Base-by-base conservation (phyloP, 805 yeast genomes). In the Myxozyma nipponensis region DNA sequence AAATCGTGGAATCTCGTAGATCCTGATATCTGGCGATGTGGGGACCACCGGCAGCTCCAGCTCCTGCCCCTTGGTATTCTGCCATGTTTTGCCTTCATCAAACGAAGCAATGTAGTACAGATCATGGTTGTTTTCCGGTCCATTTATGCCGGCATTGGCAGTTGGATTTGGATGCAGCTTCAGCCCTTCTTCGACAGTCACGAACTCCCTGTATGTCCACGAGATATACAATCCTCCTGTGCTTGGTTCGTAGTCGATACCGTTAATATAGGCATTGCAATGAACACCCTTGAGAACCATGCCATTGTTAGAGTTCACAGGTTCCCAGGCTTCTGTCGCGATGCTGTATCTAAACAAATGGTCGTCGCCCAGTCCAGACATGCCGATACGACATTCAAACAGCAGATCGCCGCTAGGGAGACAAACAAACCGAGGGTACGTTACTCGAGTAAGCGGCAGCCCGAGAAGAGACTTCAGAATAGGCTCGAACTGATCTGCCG, bases 91-190 rank as follows among this genome's bases (percentile, higher is more conserved):
- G n/a, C 60, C 63, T 24, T 54, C 57, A 43, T 59, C 63, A n/a
- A 49, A 49, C 4, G 63, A 59, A 38, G 53, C 56, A 9, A 54
- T 51, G 44, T 56, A 59, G 39, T 58, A 55, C 4, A 59, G 36
- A 38, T 59, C 62, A 37, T 59, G 63, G 30, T 59, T 58, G 42
- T 59, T 59, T 30, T 59, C 63, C 9, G 63, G 63, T 3, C 63
- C 62, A 46, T 59, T 59, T 1, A 61, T 61, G 9, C 62, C 62
- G 1, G 60, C 61, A 25, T 59, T 60, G 15, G 36, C 41, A 6
- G 54, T 32, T 2, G 44, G 44, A 21, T 26, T 26, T 18, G 21
- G 17, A 4, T 23, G 39, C 18, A 44, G 41, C 24, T 36, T 13
- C 5, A 18, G 36, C n/a, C 26, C 40, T 9, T 35, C 36, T 38